Conservation (phyloP, 2,329 filamentous ascomycete species). For the Alternaria sp. region DNA sequence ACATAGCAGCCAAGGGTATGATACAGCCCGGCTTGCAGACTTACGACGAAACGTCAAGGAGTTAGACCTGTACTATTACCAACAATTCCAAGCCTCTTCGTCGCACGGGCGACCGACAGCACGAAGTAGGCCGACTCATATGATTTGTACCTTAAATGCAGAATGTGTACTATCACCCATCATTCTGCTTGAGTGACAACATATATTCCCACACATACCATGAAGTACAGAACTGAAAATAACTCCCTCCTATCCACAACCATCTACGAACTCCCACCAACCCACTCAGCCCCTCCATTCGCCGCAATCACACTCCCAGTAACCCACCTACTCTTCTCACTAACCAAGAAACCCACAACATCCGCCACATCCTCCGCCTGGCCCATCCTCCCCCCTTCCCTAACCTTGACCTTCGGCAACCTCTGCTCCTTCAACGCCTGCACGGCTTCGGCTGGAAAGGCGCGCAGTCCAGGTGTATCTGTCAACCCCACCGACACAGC, state of each 20-base stretch:
- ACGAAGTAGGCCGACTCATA: background rate
- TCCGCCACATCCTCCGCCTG: conserved; percentile 66
- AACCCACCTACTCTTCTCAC: conserved; percentile 44
- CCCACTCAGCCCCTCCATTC: conserved; percentile 38
- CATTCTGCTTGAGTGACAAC: background rate
- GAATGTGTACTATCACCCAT: background rate
- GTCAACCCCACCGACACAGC: conserved; percentile 38
- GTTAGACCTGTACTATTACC: conserved; percentile 10
- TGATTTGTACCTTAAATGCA: background rate
- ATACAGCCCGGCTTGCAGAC: background rate
- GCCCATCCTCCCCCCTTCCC: conserved; percentile 30
- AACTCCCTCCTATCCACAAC: background rate
- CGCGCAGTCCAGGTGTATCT: conserved; percentile 28
- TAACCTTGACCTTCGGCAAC: conserved; percentile 28
- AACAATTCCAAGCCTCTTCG: background rate
- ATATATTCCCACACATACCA: background rate
- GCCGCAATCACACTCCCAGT: conserved; percentile 48
- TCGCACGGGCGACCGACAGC: background rate
- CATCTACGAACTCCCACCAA: conserved; percentile 22
- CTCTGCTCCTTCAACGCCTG: conserved; percentile 23
- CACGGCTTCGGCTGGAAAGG: conserved; percentile 17
- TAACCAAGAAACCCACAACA: conserved; percentile 62
- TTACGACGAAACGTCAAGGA: conserved; percentile 1
- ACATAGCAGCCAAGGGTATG: background rate
- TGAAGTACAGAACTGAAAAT: background rate